These are phyloP conservation scores for Echria macrotheca DNA, from an alignment of 495 filamentous ascomycete species.

Conservation along the genomic window DNA sequence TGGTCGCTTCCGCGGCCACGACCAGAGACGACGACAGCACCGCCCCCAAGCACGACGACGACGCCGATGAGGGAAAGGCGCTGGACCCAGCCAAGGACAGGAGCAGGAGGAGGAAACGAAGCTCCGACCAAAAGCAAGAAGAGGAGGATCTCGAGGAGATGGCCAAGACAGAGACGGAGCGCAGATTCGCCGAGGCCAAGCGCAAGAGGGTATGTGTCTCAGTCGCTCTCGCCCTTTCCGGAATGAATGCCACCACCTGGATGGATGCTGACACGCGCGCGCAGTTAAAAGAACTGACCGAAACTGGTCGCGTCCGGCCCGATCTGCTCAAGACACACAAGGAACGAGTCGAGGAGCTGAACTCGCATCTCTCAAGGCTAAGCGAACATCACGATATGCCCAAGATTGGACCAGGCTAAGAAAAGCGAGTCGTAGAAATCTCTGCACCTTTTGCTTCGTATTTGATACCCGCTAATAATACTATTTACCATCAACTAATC, in stretches of 20 bases:
- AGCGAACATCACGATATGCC: slow-evolving; percentile 99
- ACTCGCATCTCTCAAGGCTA: slow-evolving; percentile 82
- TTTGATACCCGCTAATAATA: slow-evolving; percentile 5
- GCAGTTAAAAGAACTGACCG: slow-evolving; percentile 64
- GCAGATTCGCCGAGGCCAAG: slow-evolving; percentile 69
- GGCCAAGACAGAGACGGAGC: slow-evolving; percentile 82
- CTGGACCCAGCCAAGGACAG: slow-evolving; percentile 12
- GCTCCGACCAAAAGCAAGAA: too few species aligned
- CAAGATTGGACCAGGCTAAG: slow-evolving; percentile 70
- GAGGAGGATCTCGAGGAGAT: slow-evolving; percentile 16
- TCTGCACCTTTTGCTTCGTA: not conserved
- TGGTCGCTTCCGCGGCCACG: not conserved
- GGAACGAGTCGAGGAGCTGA: slow-evolving; percentile 91
- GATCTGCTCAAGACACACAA: slow-evolving; percentile 94
- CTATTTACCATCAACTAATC: too few species aligned
- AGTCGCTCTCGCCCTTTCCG: not conserved
- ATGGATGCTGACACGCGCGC: not conserved
- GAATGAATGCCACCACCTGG: too few species aligned
- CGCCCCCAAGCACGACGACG: not conserved
- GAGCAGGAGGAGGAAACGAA: too few species aligned
- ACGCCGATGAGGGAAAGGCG: slow-evolving; percentile 7
- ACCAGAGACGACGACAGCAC: not conserved
- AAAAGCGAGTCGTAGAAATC: too few species aligned
- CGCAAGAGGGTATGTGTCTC: slow-evolving; percentile 63
- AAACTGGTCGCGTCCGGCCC: slow-evolving; percentile 37